phyloP scores from a whole-genome alignment of 805 yeast genomes.

The Spencermartinsiella europaea region DNA sequence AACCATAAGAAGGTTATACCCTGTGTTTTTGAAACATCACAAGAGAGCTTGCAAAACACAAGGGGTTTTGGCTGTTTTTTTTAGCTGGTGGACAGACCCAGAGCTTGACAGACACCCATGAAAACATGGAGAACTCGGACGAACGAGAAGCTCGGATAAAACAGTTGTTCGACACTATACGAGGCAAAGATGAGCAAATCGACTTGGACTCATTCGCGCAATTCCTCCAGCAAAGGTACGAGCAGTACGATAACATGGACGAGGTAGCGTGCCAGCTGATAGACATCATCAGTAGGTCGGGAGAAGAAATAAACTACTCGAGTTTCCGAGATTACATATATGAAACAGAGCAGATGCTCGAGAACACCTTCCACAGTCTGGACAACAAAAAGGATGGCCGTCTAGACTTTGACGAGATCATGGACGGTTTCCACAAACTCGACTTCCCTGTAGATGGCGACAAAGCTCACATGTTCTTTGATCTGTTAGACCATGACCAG shows the following conservation, averaged over 20 bases:
- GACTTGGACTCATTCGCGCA: conserved; percentile 34
- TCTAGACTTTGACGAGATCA: conserved; percentile 60
- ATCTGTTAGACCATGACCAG: conserved; percentile 47
- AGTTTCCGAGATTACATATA: conserved; percentile 63
- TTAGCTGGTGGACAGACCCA: too few species aligned
- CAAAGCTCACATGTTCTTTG: conserved; percentile 52
- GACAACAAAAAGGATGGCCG: conserved; percentile 73
- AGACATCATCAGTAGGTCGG: conserved; percentile 3
- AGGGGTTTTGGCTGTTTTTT: too few species aligned
- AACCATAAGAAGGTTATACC: too few species aligned
- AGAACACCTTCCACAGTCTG: conserved; percentile 58
- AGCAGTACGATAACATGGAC: conserved; percentile 40
- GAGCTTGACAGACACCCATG: too few species aligned
- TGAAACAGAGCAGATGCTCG: conserved; percentile 67
- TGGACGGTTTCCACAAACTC: conserved; percentile 54
- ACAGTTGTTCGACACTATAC: conserved; percentile 41
- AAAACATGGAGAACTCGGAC: neutral
- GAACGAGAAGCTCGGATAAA: conserved; percentile 34
- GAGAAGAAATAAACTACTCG: conserved; percentile 42
- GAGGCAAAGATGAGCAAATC: conserved; percentile 37
- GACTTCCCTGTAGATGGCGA: conserved; percentile 48
- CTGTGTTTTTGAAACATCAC: too few species aligned
- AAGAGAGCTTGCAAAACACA: too few species aligned
- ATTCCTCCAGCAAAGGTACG: conserved; percentile 11
- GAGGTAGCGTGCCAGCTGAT: conserved; percentile 56